Evolutionary conservation across 192 early-diverging fungal genomes (phyloP).

Genomic region (Backusella circina): DNA sequence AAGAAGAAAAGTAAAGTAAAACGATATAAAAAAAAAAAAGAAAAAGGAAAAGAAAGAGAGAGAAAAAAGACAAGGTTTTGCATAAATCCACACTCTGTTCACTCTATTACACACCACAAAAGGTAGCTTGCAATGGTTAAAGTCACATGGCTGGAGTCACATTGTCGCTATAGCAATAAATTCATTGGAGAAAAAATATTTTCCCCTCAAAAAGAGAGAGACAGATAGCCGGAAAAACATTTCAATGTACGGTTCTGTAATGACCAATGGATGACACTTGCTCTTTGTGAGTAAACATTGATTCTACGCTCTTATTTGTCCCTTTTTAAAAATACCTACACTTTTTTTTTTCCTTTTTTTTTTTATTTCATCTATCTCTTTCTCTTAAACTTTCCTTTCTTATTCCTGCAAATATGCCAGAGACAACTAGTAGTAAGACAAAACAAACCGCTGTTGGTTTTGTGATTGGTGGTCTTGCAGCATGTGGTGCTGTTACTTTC

Average conservation of each 20-base stretch:
- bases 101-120: not conserved
- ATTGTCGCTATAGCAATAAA: not conserved
- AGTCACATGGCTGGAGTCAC: not conserved
- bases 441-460: constrained; percentile 54
- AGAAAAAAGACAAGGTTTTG: not conserved
- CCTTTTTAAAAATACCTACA: not conserved
- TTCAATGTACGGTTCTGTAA: not conserved
- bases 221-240: not conserved
- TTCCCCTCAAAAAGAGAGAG: not conserved
- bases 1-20: not conserved
- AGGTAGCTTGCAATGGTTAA: not conserved
- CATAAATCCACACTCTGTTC: not conserved
- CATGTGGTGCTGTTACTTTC: constrained; percentile 90
- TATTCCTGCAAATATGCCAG: not conserved
- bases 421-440: not conserved
- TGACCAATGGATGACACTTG: not conserved
- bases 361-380: not conserved
- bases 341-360: not conserved
- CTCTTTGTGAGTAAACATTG: not conserved
- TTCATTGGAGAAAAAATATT: not conserved
- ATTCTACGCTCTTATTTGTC: not conserved
- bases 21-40: not conserved
- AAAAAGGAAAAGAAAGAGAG: not conserved
- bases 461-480: constrained; percentile 77
- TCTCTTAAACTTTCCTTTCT: not conserved